These are phyloP conservation scores for Penicillium mononematosum DNA, from an alignment of 495 filamentous ascomycete species.

Conservation along the genomic window DNA sequence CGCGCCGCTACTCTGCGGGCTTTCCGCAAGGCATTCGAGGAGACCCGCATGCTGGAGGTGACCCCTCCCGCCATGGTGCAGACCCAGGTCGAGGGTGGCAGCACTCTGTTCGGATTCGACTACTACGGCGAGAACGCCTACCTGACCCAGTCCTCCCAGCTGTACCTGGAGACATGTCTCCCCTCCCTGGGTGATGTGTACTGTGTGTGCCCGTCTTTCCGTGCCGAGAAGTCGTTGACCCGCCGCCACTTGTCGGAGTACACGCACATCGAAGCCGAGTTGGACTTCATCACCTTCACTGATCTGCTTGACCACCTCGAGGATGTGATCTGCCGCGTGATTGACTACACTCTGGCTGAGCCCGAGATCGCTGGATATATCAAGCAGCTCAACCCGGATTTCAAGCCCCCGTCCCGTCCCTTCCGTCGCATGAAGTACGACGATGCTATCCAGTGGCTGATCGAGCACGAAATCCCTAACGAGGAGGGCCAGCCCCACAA, in stretches of 20 bases:
- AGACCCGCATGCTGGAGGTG: conserved; percentile 77
- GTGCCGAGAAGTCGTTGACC: conserved; percentile 92
- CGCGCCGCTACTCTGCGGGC: conserved; percentile 79
- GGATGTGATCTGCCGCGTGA: conserved; percentile 80
- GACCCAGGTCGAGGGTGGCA: conserved; percentile 95
- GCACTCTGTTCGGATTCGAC: conserved; percentile 88
- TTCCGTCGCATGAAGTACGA: conserved; percentile 95
- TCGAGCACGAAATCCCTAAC: conserved; percentile 83
- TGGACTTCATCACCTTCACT: conserved; percentile 93
- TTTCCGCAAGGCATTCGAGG: conserved; percentile 78
- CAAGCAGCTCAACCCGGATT: conserved; percentile 81
- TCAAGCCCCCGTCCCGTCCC: conserved; percentile 77
- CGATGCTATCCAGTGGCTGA: conserved; percentile 92
- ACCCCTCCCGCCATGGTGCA: conserved; percentile 96
- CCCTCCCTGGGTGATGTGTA: conserved; percentile 91
- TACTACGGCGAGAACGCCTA: conserved; percentile 96
- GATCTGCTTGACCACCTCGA: conserved; percentile 93
- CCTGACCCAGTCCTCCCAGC: conserved; percentile 94
- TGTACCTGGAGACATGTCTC: conserved; percentile 95
- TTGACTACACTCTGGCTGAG: conserved; percentile 72
- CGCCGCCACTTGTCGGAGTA: conserved; percentile 95
- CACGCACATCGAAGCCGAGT: conserved; percentile 94
- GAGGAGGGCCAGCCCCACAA: conserved; percentile 85
- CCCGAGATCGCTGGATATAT: conserved; percentile 66
- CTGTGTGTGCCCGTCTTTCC: conserved; percentile 98